phyloP scores from a whole-genome alignment of 208 protist species.

The Acanthamoeba culbertsoni region DNA sequence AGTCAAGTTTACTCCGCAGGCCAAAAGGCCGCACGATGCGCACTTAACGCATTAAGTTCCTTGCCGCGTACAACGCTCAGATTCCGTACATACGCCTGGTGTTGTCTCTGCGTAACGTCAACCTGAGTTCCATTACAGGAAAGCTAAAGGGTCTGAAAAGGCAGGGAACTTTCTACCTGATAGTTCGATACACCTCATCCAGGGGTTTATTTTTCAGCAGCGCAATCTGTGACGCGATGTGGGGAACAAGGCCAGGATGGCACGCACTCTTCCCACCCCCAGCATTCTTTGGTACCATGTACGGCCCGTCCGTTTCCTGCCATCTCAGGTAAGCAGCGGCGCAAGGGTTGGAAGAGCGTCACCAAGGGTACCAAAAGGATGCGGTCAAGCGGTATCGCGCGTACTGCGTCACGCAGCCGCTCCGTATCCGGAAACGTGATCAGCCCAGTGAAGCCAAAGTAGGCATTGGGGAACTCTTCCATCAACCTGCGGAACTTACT shows the following conservation, averaged over 20 bases:
- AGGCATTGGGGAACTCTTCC: slow-evolving; percentile 76
- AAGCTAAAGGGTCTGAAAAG: neutral
- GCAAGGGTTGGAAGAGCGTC: neutral
- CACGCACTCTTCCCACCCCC: neutral
- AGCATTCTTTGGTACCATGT: slow-evolving; percentile 80
- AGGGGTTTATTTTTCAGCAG: neutral
- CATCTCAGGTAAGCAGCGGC: neutral
- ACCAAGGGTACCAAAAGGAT: slow-evolving; percentile 69
- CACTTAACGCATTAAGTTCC: too few relatives aligned
- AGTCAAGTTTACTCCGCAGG: too few relatives aligned
- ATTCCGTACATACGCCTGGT: too few relatives aligned
- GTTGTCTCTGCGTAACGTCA: neutral
- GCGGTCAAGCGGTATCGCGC: slow-evolving; percentile 76
- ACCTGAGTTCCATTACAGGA: neutral
- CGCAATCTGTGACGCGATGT: neutral
- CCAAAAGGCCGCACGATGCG: too few relatives aligned
- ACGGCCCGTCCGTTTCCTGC: slow-evolving; percentile 84
- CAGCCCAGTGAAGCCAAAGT: slow-evolving; percentile 83
- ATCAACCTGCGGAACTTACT: neutral
- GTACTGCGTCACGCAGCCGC: slow-evolving; percentile 59
- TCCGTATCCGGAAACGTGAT: slow-evolving; percentile 77
- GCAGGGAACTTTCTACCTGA: neutral
- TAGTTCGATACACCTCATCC: neutral
- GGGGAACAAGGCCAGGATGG: neutral
- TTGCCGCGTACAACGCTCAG: too few relatives aligned